Conservation (phyloP, 129 eudicot species). For the Logfia minima region DNA sequence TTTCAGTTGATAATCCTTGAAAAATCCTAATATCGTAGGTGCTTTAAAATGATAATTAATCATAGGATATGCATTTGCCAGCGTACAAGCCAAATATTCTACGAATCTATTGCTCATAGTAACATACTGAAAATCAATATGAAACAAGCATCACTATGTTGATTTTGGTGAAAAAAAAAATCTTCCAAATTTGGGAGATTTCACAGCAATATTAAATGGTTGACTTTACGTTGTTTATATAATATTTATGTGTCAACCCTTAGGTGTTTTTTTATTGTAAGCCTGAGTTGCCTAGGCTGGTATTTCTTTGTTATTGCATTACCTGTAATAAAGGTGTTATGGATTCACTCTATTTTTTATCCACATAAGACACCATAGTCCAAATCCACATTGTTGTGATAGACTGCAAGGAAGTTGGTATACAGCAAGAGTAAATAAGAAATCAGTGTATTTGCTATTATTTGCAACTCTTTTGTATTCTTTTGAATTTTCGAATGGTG, state of each 20-base stretch:
- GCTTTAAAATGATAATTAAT: not conserved
- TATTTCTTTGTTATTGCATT: not conserved
- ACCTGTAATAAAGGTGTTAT: not conserved
- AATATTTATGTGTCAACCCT: not conserved
- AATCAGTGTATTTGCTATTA: too few species aligned
- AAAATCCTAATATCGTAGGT: not conserved
- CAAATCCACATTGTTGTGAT: not conserved
- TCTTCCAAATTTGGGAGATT: not conserved
- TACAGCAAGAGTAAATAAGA: conserved; percentile 58
- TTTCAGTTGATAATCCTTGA: not conserved
- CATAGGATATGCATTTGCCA: not conserved
- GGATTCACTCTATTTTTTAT: not conserved
- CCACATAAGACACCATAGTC: conserved; percentile 3
- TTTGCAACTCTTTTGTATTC: too few species aligned
- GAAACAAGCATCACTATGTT: not conserved
- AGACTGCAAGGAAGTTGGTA: conserved; percentile 19
- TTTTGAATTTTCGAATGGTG: too few species aligned
- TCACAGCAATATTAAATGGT: not conserved
- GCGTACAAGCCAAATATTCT: not conserved
- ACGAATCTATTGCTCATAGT: not conserved
- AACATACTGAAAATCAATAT: not conserved
- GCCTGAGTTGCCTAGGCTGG: not conserved
- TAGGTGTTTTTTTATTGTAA: not conserved
- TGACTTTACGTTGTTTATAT: not conserved
- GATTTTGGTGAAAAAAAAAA: not conserved